Base-by-base conservation (phyloP, 2,329 filamentous ascomycete genomes). In the Colletotrichum eleusines region DNA sequence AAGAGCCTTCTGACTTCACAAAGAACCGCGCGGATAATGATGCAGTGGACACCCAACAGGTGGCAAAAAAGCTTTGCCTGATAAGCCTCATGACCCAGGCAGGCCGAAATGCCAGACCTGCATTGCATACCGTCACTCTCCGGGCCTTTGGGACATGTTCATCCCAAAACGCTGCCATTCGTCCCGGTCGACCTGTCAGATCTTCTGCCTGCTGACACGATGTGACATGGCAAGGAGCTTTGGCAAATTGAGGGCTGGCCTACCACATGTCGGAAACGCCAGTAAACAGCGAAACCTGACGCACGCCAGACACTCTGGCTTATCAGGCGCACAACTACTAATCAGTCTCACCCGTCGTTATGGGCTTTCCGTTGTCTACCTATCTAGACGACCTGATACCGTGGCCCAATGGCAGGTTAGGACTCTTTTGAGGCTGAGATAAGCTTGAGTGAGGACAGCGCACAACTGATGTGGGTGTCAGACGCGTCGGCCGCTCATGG, bases 361-460 rank as follows among this genome's bases (percentile, higher is more conserved):
- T 16, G 3, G 2, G 11, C 7, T 42, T 46, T 5, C 12, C 0
- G 33, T 23, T n/a, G 8, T 3, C 12, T 5, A 20, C 26, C 33
- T 26, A 20, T 38, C 33, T 26, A 16, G 14, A 40, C n/a, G n/a
- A 35, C 20, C 9, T 26, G 42, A 38, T 54, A 26, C 51, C 57
- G 58, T 63, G 58, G 64, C 51, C 58, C 64, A 68, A 71, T 63
- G 33, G 31, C 20, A 31, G 23, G 1, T 5, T 20, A 26, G 6
- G 9, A 14, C 42, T 26, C 38, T 23, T 54, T n/a, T 53, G 50
- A 63, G 58, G 58, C 44, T 71, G 58, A 63, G 57, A 71, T 68
- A 54, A 71, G 63, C 63, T 40, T 16, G 28, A 8, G 16, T 28
- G 11, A 26, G 16, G 44, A 62, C 51, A 58, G 8, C 64, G 18